Conservation (phyloP, 371 early-diverging fungal species). For the Sporodiniella umbellata region DNA sequence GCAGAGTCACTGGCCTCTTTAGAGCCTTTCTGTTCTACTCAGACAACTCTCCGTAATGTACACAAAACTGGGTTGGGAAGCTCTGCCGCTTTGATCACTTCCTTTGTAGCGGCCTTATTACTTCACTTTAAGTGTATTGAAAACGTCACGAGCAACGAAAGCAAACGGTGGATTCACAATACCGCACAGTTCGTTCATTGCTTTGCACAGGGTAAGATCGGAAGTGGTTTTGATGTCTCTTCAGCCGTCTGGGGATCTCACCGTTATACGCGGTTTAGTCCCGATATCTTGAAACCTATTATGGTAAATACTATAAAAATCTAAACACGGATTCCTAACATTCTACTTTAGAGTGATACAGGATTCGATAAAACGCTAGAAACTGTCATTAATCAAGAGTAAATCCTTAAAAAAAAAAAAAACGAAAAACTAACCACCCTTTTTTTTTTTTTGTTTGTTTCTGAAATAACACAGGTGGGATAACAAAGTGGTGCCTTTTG, state of each 20-base stretch:
- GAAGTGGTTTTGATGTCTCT: conserved; percentile 95
- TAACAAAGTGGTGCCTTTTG: conserved; percentile 57
- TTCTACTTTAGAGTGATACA: too few relatives aligned
- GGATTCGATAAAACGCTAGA: conserved; percentile 6
- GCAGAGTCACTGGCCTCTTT: conserved; percentile 57
- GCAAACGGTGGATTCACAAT: conserved; percentile 66
- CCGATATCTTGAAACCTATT: conserved; percentile 59
- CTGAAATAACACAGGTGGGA: conserved; percentile 59
- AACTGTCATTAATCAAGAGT: conserved; percentile 22
- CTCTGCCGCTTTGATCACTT: conserved; percentile 91
- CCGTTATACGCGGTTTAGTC: conserved; percentile 80
- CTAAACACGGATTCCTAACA: too few relatives aligned
- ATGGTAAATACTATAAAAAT: conserved; percentile 43
- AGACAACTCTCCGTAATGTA: conserved; percentile 70
- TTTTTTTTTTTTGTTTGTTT: not conserved
- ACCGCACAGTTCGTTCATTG: conserved; percentile 92
- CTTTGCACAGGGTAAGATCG: conserved; percentile 95
- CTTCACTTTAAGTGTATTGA: conserved; percentile 58
- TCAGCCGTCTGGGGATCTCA: conserved; percentile 91
- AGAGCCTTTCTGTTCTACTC: conserved; percentile 67
- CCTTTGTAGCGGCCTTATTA: conserved; percentile 79
- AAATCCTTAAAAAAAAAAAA: conserved; percentile 5
- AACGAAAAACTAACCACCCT: not conserved
- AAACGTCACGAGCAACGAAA: conserved; percentile 17
- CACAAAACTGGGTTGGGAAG: conserved; percentile 96